A percentile compares a stretch with the other conserved stretches of the same genome.
These are phyloP conservation scores for Bipolaris gigantea DNA, from an alignment of 2,329 filamentous ascomycete genomes.

Conservation along the genomic window DNA sequence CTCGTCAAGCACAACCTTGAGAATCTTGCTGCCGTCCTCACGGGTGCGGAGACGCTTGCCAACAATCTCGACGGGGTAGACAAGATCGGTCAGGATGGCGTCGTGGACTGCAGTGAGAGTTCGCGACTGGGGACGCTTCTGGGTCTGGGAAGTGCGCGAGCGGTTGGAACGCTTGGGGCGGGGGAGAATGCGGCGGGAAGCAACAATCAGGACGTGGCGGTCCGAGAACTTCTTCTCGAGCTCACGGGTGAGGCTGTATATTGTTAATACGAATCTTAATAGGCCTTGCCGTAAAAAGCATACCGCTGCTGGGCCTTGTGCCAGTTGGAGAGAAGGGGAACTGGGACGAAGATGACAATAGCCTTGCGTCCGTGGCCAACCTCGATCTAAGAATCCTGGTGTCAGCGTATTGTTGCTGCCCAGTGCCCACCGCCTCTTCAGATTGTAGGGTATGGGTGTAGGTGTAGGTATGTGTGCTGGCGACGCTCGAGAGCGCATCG, in stretches of 20 bases:
- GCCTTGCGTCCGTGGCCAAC: slow-evolving; percentile 99
- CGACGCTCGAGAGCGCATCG: slow-evolving; percentile 34
- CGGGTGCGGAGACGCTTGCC: slow-evolving; percentile 98
- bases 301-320: slow-evolving; percentile 99
- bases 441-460: slow-evolving; percentile 24
- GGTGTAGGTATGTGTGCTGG: slow-evolving; percentile 31
- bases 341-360: slow-evolving; percentile 99
- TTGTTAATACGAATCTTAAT: slow-evolving; percentile 8
- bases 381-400: slow-evolving; percentile 81
- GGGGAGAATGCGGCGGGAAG: slow-evolving; percentile 97
- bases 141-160: slow-evolving; percentile 92
- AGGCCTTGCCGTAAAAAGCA: slow-evolving; percentile 40
- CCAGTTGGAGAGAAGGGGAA: slow-evolving; percentile 97
- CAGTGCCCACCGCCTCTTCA: slow-evolving; percentile 61
- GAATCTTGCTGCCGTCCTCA: slow-evolving; percentile 96
- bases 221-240: slow-evolving; percentile 99
- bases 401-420: slow-evolving; percentile 56
- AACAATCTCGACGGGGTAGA: slow-evolving; percentile 99
- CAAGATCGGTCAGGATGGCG: slow-evolving; percentile 94
- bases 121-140: slow-evolving; percentile 98
- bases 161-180: slow-evolving; percentile 98
- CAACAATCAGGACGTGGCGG: slow-evolving; percentile 98
- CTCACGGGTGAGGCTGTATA: slow-evolving; percentile 88
- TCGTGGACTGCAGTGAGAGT: slow-evolving; percentile 99
- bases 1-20: slow-evolving; percentile 99